Evolutionary conservation across 495 filamentous ascomycete genomes (phyloP).

Genomic region (Penicillium odoratum): DNA sequence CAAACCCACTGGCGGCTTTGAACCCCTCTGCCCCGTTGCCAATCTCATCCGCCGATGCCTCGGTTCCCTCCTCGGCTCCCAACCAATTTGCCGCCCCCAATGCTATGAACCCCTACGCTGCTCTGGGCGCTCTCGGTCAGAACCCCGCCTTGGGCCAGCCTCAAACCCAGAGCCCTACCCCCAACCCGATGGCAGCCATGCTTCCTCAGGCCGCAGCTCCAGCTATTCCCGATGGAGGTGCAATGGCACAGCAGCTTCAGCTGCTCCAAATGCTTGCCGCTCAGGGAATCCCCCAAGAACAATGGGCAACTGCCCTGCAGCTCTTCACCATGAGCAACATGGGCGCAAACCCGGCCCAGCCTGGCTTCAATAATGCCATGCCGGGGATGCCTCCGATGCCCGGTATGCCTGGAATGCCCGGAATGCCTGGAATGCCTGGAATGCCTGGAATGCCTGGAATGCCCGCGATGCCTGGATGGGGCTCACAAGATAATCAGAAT

Average conservation of each 20-base stretch:
- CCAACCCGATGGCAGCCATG: conserved; percentile 49
- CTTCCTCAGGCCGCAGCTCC: conserved; percentile 42
- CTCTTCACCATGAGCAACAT: conserved; percentile 43
- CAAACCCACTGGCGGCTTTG: conserved; percentile 56
- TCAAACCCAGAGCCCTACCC: conserved; percentile 45
- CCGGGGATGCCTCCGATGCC: conserved; percentile 9
- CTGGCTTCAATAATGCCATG: conserved; percentile 29
- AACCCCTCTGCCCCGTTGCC: conserved; percentile 47
- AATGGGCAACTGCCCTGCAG: conserved; percentile 57
- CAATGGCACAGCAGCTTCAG: conserved; percentile 61
- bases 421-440: neutral
- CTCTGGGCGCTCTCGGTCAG: conserved; percentile 38
- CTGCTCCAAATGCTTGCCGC: conserved; percentile 58
- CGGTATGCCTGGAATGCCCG: conserved; percentile 9
- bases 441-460: conserved; percentile 13
- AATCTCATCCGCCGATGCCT: conserved; percentile 47
- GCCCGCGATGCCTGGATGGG: conserved; percentile 40
- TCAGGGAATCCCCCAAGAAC: conserved; percentile 61
- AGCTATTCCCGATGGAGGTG: conserved; percentile 37
- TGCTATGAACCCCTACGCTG: conserved; percentile 50
- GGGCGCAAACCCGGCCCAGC: conserved; percentile 32
- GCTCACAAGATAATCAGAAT: conserved; percentile 43
- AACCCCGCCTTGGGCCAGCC: conserved; percentile 49
- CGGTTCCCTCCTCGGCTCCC: conserved; percentile 48
- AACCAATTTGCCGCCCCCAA: conserved; percentile 57